Evolutionary conservation across 106 monocot genomes (phyloP).

Genomic region (Ottelia alismoides): DNA sequence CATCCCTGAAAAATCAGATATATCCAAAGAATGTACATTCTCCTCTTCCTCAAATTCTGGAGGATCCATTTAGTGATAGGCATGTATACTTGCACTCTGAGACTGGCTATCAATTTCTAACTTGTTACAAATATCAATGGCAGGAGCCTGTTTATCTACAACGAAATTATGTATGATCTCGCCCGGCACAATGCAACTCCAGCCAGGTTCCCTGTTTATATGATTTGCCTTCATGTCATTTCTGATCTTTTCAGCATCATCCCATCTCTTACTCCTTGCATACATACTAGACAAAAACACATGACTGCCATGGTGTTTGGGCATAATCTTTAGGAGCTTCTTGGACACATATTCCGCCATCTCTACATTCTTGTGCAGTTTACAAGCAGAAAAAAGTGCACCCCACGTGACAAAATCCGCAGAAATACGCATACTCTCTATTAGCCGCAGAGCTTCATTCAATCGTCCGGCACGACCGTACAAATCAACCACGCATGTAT

Average conservation of each 20-base stretch:
- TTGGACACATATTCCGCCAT: conserved; percentile 49
- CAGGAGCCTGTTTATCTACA: background rate
- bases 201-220: conserved; percentile 26
- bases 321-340: conserved; percentile 61
- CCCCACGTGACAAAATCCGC: conserved; percentile 83
- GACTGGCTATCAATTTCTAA: background rate
- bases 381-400: conserved; percentile 56
- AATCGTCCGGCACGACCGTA: conserved; percentile 73
- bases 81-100: background rate
- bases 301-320: conserved; percentile 69
- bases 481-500: conserved; percentile 78
- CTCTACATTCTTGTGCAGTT: conserved; percentile 27
- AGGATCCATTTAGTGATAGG: conserved; percentile 1
- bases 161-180: conserved; percentile 8
- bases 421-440: conserved; percentile 52
- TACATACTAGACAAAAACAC: conserved; percentile 66
- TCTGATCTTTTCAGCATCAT: conserved; percentile 41
- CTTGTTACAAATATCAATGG: background rate
- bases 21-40: conserved; percentile 1
- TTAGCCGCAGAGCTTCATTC: conserved; percentile 43
- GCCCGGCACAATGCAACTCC: conserved; percentile 11
- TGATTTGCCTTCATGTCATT: conserved; percentile 51
- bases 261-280: conserved; percentile 43
- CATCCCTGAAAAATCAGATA: too few relatives aligned
- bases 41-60: conserved; percentile 5